A percentile compares a stretch with the other conserved stretches of the same genome.
These are phyloP conservation scores for Chenopodium suecicum DNA, from an alignment of 148 eudicot species.

Conservation along the genomic window DNA sequence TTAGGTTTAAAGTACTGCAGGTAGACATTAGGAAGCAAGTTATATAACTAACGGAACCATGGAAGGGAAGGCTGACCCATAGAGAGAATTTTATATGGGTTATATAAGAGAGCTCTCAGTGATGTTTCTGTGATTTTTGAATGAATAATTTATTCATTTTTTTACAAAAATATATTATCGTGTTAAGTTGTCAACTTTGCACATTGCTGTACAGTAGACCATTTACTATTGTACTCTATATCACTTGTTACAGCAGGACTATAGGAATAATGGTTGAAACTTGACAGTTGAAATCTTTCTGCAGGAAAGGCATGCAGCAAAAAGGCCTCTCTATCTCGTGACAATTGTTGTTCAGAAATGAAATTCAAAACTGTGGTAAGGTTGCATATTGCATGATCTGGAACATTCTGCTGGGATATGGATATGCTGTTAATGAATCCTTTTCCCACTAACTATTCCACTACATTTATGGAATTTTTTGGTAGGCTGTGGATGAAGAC, in stretches of 20 bases:
- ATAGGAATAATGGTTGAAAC: slow-evolving; percentile 14
- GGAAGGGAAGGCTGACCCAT: too few species aligned
- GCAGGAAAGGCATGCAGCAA: slow-evolving; percentile 40
- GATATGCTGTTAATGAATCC: not conserved
- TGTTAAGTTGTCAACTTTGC: too few species aligned
- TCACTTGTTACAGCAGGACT: not conserved
- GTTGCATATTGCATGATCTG: slow-evolving; percentile 4
- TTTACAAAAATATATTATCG: too few species aligned
- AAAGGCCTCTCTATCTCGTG: slow-evolving; percentile 29
- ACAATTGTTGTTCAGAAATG: slow-evolving; percentile 38
- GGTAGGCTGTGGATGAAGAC: slow-evolving; percentile 42
- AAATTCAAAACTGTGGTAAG: slow-evolving; percentile 42
- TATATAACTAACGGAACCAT: too few species aligned
- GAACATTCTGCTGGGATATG: not conserved
- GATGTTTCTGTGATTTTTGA: not conserved
- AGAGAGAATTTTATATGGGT: too few species aligned
- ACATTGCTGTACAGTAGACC: too few species aligned
- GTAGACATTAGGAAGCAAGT: too few species aligned
- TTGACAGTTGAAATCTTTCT: slow-evolving; percentile 27
- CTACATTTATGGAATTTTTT: slow-evolving; percentile 22
- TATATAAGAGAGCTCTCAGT: not conserved
- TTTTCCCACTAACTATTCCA: slow-evolving; percentile 1
- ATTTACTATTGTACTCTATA: not conserved
- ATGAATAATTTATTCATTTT: too few species aligned
- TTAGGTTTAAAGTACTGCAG: too few species aligned